Evolutionary conservation across 2,329 filamentous ascomycete genomes (phyloP).

Genomic region (Bipolaris sorokiniana): DNA sequence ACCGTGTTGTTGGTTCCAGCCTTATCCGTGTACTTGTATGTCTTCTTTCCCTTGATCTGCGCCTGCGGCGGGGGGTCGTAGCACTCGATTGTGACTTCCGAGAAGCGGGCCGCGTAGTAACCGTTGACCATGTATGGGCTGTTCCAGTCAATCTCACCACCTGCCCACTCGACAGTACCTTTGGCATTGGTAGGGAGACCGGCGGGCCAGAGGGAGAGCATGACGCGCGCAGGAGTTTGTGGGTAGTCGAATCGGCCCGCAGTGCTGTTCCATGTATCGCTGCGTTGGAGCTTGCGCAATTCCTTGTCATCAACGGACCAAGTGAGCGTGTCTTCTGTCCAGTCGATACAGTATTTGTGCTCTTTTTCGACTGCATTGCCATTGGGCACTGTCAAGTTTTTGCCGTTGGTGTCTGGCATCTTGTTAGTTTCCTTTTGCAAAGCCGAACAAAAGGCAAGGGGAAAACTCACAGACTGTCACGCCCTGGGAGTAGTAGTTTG

Average conservation of each 20-base stretch:
- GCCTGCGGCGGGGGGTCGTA: slow-evolving; percentile 79
- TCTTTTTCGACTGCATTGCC: slow-evolving; percentile 75
- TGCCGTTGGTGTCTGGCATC: slow-evolving; percentile 71
- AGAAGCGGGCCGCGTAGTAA: slow-evolving; percentile 86
- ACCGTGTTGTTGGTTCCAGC: slow-evolving; percentile 75
- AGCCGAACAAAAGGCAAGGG: background rate
- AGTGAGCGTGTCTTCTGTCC: slow-evolving; percentile 83
- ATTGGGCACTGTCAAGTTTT: slow-evolving; percentile 65
- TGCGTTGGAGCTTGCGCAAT: slow-evolving; percentile 74
- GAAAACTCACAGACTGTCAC: slow-evolving; percentile 78
- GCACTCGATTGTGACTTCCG: slow-evolving; percentile 82
- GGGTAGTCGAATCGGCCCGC: slow-evolving; percentile 84
- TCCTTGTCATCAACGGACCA: slow-evolving; percentile 87
- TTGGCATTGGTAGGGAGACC: slow-evolving; percentile 77
- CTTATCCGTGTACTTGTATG: slow-evolving; percentile 75
- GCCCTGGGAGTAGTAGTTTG: slow-evolving; percentile 97
- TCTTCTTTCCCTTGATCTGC: slow-evolving; percentile 63
- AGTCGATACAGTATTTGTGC: slow-evolving; percentile 92
- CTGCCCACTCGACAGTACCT: slow-evolving; percentile 91
- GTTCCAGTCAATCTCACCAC: slow-evolving; percentile 88
- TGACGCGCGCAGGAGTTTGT: slow-evolving; percentile 87
- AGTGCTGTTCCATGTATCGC: slow-evolving; percentile 85
- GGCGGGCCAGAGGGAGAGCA: slow-evolving; percentile 95
- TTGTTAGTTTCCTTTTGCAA: slow-evolving; percentile 13
- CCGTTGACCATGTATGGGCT: slow-evolving; percentile 80